These are phyloP conservation scores for Mucor circinelloides DNA, from an alignment of 371 early-diverging fungal species.

Conservation along the genomic window DNA sequence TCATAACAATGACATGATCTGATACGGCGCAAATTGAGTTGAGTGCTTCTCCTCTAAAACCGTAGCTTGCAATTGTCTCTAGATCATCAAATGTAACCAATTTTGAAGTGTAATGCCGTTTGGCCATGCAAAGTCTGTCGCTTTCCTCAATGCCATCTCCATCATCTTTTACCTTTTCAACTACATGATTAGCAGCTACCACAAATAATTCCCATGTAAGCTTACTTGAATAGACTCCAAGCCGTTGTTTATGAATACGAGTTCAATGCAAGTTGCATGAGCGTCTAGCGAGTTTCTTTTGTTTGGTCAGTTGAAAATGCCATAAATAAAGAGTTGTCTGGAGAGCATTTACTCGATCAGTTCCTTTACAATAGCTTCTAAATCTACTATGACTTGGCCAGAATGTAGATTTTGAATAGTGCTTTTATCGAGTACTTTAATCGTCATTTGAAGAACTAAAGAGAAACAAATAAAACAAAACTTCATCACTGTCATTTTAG, in stretches of 20 bases:
- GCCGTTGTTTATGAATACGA: constrained; percentile 41
- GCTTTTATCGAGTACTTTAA: constrained; percentile 18
- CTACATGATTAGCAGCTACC: background rate
- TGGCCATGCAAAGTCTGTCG: constrained; percentile 46
- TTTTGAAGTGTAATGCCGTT: constrained; percentile 74
- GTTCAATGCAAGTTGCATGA: constrained; percentile 36
- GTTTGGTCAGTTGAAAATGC: background rate
- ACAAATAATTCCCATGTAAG: too few species aligned
- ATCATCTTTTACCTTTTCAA: constrained; percentile 54
- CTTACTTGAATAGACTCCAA: constrained; percentile 37
- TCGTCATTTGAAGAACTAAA: constrained; percentile 1
- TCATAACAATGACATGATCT: constrained; percentile 31
- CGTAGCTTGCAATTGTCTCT: constrained; percentile 54
- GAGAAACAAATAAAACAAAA: background rate
- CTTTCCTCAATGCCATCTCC: constrained; percentile 58
- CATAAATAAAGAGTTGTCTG: background rate
- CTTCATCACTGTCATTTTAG: background rate
- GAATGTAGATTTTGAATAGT: constrained; percentile 26
- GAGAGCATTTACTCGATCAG: constrained; percentile 33
- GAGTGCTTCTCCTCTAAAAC: constrained; percentile 72
- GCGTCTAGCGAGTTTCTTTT: constrained; percentile 58
- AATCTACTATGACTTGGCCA: constrained; percentile 35
- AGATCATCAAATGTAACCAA: constrained; percentile 64
- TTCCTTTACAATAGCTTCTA: constrained; percentile 37
- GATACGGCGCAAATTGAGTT: constrained; percentile 56